phyloP scores from a whole-genome alignment of 1,139 yeast genomes.

The Geotrichum australiense region DNA sequence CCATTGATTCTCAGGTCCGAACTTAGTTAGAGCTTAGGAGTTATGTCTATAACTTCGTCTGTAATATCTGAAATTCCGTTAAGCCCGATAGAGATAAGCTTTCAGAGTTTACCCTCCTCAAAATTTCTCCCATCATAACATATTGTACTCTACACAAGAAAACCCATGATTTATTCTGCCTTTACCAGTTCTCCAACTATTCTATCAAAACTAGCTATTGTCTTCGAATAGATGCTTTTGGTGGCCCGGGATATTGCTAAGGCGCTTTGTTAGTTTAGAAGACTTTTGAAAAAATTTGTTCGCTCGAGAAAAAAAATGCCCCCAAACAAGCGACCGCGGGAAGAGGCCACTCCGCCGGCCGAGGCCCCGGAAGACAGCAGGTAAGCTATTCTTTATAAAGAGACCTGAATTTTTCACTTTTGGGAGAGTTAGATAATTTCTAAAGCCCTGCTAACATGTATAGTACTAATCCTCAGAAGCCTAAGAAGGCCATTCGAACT shows the following conservation, averaged over 20 bases:
- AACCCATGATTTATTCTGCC: too few species aligned
- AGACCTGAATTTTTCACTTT: not conserved
- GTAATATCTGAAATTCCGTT: too few species aligned
- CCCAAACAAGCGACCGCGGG: constrained; percentile 15
- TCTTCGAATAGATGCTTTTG: not conserved
- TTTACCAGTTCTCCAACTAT: not conserved
- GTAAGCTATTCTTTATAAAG: not conserved
- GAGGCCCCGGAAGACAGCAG: not conserved
- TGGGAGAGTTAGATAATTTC: not conserved
- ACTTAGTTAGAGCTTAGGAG: too few species aligned
- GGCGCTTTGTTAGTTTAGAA: not conserved
- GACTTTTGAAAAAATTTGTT: not conserved
- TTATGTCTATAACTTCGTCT: too few species aligned
- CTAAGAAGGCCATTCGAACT: constrained; percentile 13
- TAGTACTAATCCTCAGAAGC: constrained; percentile 1
- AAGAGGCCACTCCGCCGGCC: constrained; percentile 11
- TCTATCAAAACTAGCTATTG: not conserved
- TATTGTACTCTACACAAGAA: too few species aligned
- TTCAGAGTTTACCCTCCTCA: too few species aligned
- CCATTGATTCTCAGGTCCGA: too few species aligned
- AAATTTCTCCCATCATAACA: too few species aligned
- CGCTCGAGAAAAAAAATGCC: not conserved
- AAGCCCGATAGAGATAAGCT: too few species aligned
- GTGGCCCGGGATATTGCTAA: not conserved
- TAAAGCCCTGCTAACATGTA: not conserved